Evolutionary conservation across 176 grass and related monocot species (phyloP).

Genomic region (Miscanthus lutarioriparius): DNA sequence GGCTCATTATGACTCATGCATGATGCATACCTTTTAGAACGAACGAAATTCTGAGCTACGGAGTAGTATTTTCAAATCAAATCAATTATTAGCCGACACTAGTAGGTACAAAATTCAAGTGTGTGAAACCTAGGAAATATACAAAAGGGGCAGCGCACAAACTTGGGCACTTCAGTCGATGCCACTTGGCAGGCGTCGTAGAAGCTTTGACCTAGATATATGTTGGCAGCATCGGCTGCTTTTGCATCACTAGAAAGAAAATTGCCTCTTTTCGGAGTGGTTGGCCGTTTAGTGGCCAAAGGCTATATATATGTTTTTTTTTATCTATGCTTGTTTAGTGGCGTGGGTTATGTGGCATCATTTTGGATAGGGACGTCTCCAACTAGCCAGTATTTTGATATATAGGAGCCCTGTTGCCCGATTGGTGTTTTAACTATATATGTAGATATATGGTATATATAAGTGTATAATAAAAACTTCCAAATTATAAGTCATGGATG

Average conservation of each 20-base stretch:
- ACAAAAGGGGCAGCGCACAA: background rate
- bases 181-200: constrained; percentile 26
- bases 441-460: too few species aligned
- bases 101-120: background rate
- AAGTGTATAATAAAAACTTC: too few species aligned
- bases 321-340: constrained; percentile 37
- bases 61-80: background rate
- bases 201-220: constrained; percentile 15
- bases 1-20: background rate
- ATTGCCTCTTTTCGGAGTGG: constrained; percentile 32
- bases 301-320: constrained; percentile 5
- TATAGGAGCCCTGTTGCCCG: too few species aligned
- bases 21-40: background rate
- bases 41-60: background rate
- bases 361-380: background rate
- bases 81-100: background rate
- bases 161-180: background rate
- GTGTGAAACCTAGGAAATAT: background rate
- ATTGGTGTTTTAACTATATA: too few species aligned
- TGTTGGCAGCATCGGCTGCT: background rate
- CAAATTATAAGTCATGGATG: too few species aligned
- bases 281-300: constrained; percentile 28
- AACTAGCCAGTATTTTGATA: background rate
- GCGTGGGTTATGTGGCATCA: constrained; percentile 7
- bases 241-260: constrained; percentile 37